Percentiles rank a stretch among this genome's conserved stretches.
Conservation (phyloP, 2,329 filamentous ascomycete species). For the Capronia coronata region DNA sequence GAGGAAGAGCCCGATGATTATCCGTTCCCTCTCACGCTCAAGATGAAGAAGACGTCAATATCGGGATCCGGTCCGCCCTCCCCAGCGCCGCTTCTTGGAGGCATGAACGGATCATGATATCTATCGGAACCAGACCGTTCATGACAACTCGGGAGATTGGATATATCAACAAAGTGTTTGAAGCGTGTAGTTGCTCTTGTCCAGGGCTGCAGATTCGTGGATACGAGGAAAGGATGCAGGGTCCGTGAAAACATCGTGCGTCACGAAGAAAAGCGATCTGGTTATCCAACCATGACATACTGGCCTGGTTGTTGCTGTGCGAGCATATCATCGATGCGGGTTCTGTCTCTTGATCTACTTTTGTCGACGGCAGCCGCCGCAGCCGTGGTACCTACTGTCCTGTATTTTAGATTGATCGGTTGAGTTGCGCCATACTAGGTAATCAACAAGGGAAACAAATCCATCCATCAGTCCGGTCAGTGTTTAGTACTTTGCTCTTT, state of each 20-base stretch:
- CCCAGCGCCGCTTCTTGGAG: conserved; percentile 26
- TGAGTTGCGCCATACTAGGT: not conserved
- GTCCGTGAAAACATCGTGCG: not conserved
- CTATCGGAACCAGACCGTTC: not conserved
- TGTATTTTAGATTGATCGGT: not conserved
- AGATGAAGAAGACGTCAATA: conserved; percentile 40
- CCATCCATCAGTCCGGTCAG: no score
- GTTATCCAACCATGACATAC: no score
- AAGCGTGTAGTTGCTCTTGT: not conserved
- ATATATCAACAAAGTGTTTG: not conserved
- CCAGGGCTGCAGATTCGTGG: not conserved
- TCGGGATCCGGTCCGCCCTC: conserved; percentile 29
- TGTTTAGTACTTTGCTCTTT: no score
- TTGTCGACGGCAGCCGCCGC: not conserved
- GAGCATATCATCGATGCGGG: not conserved
- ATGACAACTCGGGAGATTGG: conserved; percentile 4
- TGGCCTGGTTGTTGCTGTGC: not conserved
- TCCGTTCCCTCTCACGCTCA: conserved; percentile 62
- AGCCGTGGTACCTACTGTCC: not conserved
- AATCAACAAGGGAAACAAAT: not conserved
- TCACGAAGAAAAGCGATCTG: not conserved
- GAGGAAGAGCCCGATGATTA: conserved; percentile 86
- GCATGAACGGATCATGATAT: conserved; percentile 15
- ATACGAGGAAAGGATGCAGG: not conserved
- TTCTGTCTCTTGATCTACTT: not conserved